Evolutionary conservation across 1,284 basidiomycete species (phyloP), one percentile per base, ranked within the genome.

Genomic region (Abortiporus biennis): DNA sequence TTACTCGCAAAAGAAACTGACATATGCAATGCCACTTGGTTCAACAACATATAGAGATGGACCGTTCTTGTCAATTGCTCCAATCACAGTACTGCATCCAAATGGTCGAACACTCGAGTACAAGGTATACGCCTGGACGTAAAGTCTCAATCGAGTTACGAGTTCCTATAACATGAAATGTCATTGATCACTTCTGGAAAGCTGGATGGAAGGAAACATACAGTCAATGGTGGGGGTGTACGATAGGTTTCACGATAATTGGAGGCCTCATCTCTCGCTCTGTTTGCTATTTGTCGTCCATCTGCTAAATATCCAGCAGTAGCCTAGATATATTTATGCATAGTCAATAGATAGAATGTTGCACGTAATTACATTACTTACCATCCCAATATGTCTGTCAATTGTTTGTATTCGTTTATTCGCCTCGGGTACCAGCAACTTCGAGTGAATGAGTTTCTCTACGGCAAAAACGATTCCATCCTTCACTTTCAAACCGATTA

Each of bases 21-120:
- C 91, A 64, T 85, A 90, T 65, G 84, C 93, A 19, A 96, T 84
- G 27, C 96, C 96, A 53, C 90, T 94, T 1, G 96, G 96, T 65
- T 99, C 96, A 42, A 99, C 76, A 48, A 96, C 85, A 67, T 82
- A 97, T 21, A 99, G 72, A 41, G 79, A 73, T 40, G 96, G 93
- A 2, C 93, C 93, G 31, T 76, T 76, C 64, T 91, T 88, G 71
- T 99, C 96, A 5, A 95, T 75, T 8, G 87, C 85, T 31, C 84
- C 95, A 15, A 99, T 68, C 58, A 99, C 87, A 17, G 93, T 85
- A 53, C 92, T 92, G 53, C 95, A 84, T 12, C 96, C 96, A 54
- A 99, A 99, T 0, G 96, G 96, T 20, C 96, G 84, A 24, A 99
- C 96, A 19, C 94, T 97, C 0, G 94, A 97, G 66, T 99, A 98